Evolutionary conservation across 75 land plant genomes (phyloP).

Genomic region (Cupressus sempervirens): DNA sequence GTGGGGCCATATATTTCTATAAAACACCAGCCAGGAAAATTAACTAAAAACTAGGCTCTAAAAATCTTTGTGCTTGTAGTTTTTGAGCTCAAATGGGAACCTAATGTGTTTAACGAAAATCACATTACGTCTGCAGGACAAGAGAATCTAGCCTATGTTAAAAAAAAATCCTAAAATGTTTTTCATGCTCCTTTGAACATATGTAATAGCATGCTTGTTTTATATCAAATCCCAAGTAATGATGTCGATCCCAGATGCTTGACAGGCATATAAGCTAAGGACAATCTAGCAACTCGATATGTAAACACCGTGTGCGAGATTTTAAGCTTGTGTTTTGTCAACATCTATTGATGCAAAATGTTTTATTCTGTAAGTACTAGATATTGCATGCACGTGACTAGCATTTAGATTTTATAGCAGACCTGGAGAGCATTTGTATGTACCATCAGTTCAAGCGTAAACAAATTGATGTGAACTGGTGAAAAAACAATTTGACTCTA

Average conservation of each 20-base stretch:
- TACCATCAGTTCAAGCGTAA: neutral
- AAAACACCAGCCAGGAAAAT: neutral
- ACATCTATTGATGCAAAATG: neutral
- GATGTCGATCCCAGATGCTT: neutral
- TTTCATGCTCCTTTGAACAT: neutral
- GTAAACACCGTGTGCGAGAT: neutral
- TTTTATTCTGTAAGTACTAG: neutral
- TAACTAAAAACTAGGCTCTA: neutral
- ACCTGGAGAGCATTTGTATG: neutral
- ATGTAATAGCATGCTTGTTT: neutral
- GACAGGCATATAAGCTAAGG: neutral
- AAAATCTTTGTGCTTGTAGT: neutral
- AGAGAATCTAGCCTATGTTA: neutral
- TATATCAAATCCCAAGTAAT: neutral
- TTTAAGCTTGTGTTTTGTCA: neutral
- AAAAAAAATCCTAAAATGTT: neutral
- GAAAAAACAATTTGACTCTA: neutral
- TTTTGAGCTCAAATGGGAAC: neutral
- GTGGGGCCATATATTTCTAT: neutral
- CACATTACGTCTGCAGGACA: neutral
- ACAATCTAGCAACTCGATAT: neutral
- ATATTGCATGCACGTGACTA: neutral
- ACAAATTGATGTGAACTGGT: neutral
- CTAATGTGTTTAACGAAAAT: neutral
- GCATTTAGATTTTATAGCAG: neutral